Evolutionary conservation across 2,329 filamentous ascomycete genomes (phyloP), one percentile per base, ranked within the genome.

Genomic region (Fusarium piperis): DNA sequence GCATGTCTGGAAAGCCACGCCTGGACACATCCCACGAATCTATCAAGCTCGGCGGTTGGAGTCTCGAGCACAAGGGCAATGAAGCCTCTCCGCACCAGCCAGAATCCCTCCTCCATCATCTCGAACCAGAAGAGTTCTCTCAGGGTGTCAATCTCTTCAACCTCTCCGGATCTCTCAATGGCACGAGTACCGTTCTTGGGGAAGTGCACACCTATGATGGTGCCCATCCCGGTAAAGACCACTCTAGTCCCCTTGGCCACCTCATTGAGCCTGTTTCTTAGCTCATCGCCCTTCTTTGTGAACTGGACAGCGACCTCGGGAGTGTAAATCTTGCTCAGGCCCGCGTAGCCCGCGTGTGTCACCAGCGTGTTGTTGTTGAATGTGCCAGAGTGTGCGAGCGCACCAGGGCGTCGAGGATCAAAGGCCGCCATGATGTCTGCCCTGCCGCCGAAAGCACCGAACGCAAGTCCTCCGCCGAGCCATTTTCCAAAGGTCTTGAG

Each of bases 341-440:
- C 83, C 6, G 78, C 78, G 57, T 83, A 67, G 4, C 90, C 90
- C 9, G 88, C 87, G 26, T 83, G 81, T 84, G 91, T 92, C 2
- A 86, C 86, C 8, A 91, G 79, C 0, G 80, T 80, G 77, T 93
- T 92, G 76, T 93, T 93, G 77, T 92, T 92, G 78, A 91, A 92
- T 0, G 90, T 92, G 2, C 90, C 90, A 0, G 89, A 87, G 72
- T 92, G 90, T 0, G 82, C 77, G 12, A 90, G 79, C 1, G 79
- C 77, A 2, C 77, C 80, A 2, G 77, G 64, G 1, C 78, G 75
- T 12, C 84, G 77, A 11, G 88, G 87, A 71, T 89, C 86, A 72
- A 88, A 91, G 8, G 87, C 76, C 0, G 79, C 78, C 88, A 93
- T 91, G 67, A 92, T 84, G 6, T 88, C 85, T 39, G 76, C 76